These are phyloP conservation scores for Paramarasmius palmivorus DNA, from an alignment of 1,284 basidiomycete species.

Conservation along the genomic window DNA sequence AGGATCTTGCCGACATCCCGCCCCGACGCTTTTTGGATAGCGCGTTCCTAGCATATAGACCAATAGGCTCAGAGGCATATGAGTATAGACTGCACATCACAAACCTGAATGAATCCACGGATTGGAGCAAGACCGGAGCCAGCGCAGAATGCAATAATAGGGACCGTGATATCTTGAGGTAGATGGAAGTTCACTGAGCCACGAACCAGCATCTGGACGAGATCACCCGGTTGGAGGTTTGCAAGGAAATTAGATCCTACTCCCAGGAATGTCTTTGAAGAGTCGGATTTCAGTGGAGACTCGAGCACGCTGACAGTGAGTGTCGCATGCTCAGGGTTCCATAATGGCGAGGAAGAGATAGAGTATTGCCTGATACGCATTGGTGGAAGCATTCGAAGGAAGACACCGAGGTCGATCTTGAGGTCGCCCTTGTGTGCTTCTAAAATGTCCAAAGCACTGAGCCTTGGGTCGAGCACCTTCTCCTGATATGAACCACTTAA, in stretches of 20 bases:
- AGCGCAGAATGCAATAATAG: conserved; percentile 50
- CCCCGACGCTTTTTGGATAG: conserved; percentile 45
- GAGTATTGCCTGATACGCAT: conserved; percentile 56
- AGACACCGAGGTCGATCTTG: conserved; percentile 37
- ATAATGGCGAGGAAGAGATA: conserved; percentile 53
- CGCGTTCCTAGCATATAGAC: conserved; percentile 44
- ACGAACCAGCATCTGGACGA: conserved; percentile 46
- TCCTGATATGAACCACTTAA: conserved; percentile 34
- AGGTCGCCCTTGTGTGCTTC: conserved; percentile 38
- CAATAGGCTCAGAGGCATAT: not conserved
- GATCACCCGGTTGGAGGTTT: conserved; percentile 40
- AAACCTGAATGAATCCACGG: conserved; percentile 44
- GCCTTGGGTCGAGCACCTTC: conserved; percentile 35
- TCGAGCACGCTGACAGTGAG: conserved; percentile 51
- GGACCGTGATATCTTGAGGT: conserved; percentile 40
- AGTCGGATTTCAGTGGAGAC: conserved; percentile 31
- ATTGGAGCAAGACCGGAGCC: conserved; percentile 54
- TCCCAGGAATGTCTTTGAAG: conserved; percentile 39
- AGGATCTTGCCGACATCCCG: conserved; percentile 42
- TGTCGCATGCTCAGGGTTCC: conserved; percentile 42
- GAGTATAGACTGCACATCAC: not conserved
- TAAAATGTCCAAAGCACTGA: conserved; percentile 47
- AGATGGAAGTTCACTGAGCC: conserved; percentile 47
- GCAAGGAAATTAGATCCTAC: conserved; percentile 52
- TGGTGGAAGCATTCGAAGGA: conserved; percentile 45